Evolutionary conservation across 2,329 filamentous ascomycete species (phyloP).

Genomic region (Fusarium marasasianum): DNA sequence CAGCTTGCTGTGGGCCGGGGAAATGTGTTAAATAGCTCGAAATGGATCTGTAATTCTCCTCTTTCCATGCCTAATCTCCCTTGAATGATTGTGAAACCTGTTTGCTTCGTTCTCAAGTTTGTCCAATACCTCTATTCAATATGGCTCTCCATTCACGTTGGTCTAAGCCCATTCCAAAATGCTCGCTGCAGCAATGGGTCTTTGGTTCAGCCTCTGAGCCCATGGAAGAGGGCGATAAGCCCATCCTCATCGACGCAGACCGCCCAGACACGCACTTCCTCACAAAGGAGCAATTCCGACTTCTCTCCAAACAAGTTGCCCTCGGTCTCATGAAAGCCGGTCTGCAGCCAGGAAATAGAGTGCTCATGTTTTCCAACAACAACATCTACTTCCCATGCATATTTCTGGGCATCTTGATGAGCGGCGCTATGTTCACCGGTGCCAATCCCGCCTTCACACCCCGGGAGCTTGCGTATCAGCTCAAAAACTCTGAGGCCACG

Average conservation of each 20-base stretch:
- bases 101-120: not conserved
- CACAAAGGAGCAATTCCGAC: slow-evolving; percentile 69
- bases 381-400: slow-evolving; percentile 76
- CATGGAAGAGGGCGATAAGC: slow-evolving; percentile 49
- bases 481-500: slow-evolving; percentile 73
- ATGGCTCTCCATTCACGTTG: slow-evolving; percentile 61
- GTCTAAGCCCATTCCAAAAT: slow-evolving; percentile 54
- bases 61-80: not conserved
- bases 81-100: not conserved
- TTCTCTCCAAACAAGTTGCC: slow-evolving; percentile 77
- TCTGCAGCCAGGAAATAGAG: slow-evolving; percentile 71
- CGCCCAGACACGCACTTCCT: slow-evolving; percentile 73
- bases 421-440: slow-evolving; percentile 80
- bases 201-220: slow-evolving; percentile 57
- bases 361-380: slow-evolving; percentile 80
- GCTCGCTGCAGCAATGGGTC: slow-evolving; percentile 64
- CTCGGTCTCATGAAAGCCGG: slow-evolving; percentile 72
- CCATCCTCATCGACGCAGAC: slow-evolving; percentile 70
- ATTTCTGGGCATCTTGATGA: slow-evolving; percentile 78
- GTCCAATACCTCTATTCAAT: not conserved
- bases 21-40: slow-evolving; percentile 10
- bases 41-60: not conserved
- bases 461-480: slow-evolving; percentile 78
- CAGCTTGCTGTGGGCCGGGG: not conserved
- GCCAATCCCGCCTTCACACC: slow-evolving; percentile 75